Evolutionary conservation across 148 eudicot genomes (phyloP), one percentile per base, ranked within the genome.

Genomic region (Rheum nobile): DNA sequence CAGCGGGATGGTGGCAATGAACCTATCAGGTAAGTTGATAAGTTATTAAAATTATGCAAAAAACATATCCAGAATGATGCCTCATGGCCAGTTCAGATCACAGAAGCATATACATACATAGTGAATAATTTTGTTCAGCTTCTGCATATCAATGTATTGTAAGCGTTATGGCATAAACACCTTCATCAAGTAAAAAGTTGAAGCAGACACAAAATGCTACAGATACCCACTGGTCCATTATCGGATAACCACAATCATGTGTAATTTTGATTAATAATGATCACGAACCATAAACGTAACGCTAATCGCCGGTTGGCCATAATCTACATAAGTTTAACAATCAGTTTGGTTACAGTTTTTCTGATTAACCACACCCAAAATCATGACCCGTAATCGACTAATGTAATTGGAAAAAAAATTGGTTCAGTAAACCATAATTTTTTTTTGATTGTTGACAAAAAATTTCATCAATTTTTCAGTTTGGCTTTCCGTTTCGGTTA

Each of bases 1-100:
- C 96, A 85, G 73, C 90, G 86, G 48, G 98, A 90, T 41, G 98
- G 89, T 67, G 91, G 92, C 69, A 95, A 77, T 77, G 88, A 79
- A 41, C 94, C 99, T 91, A 87, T 54, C 78, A 57, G 77, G 71
- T 67, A 52, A 52, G 59, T 52, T n/a, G 59, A 52, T 52, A 26
- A 52, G 21, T 52, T 8, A n/a, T 21, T 21, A 21, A 52, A 52
- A 21, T 52, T 52, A 52, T 52, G 59, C 59, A 8, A 52, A 52
- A 52, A 19, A n/a, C 26, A 7, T 11, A 52, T n/a, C 24, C 21
- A 52, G 28, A 52, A 52, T n/a, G n/a, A n/a, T n/a, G n/a, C n/a
- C n/a, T n/a, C n/a, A n/a, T n/a, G n/a, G n/a, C n/a, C n/a, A n/a
- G n/a, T n/a, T n/a, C n/a, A n/a, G n/a, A n/a, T n/a, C n/a, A n/a